Base-by-base conservation (phyloP, 257 asterid genomes). In the Mentha longifolia region DNA sequence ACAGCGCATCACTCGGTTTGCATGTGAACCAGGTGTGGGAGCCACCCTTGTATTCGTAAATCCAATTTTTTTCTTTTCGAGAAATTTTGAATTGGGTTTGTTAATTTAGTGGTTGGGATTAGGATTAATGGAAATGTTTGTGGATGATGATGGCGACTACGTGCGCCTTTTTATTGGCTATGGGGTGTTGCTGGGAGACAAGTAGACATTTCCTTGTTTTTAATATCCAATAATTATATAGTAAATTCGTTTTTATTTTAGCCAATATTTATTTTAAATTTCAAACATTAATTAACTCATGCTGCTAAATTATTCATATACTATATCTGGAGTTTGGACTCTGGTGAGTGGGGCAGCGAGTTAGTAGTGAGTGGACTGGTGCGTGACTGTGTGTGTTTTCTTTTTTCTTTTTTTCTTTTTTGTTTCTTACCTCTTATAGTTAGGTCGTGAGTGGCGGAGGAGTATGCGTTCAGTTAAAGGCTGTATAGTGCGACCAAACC, bases 1-100 rank as follows among this genome's bases (percentile, higher is more conserved):
- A 77, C 82, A 77, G 67, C 7, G 43, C 69, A 58, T 71, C 83
- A 80, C 83, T 68, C 79, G 84, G 77, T 83, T 77, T 71, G 81
- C 87, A 77, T 79, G 84, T 83, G 82, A 77, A 61, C 20, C 61
- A 31, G 51, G 8, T 8, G 73, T 74, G 81, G 86, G 85, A 4
- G 73, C 86, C 39, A 5, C 19, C n/a, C 64, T 45, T 33, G 11
- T 28, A 47, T 74, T 65, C 62, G 42, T 25, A 13, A 59, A 56
- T 67, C 42, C 0, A 0, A 11, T 28, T 17, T n/a, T 42, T 10
- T 42, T 2, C 3, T 42, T 4, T 8, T 42, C 3, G 39, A 42
- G 14, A 42, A 22, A 10, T 42, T 6, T 39, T 39, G 43, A 1
- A 6, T 9, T 42, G 1, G 7, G 3, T 42, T n/a, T 42, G 12